Evolutionary conservation across 352 stramenopile species (phyloP).

Genomic region (Globisporangium yorkense): DNA sequence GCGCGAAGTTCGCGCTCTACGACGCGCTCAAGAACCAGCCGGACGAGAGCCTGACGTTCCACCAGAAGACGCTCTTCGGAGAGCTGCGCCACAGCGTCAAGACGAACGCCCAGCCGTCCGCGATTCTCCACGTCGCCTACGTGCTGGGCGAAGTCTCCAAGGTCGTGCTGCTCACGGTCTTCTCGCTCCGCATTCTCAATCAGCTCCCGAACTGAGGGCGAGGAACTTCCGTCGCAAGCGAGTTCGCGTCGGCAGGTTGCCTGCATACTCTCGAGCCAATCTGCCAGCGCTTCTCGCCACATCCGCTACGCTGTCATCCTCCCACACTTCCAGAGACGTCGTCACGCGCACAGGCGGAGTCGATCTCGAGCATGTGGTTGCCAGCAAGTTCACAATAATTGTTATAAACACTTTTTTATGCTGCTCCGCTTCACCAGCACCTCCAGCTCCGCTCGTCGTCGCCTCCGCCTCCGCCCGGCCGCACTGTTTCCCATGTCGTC

Average conservation of each 20-base stretch:
- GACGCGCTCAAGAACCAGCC: slow-evolving; percentile 46
- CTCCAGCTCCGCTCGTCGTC: slow-evolving; percentile 1
- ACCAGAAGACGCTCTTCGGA: slow-evolving; percentile 51
- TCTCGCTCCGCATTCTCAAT: slow-evolving; percentile 44
- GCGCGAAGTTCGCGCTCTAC: slow-evolving; percentile 46
- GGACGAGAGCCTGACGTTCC: slow-evolving; percentile 46
- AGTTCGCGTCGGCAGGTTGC: not conserved
- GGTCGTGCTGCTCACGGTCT: slow-evolving; percentile 36
- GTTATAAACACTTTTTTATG: not conserved
- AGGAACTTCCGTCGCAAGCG: not conserved
- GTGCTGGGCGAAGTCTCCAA: slow-evolving; percentile 38
- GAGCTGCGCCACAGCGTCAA: slow-evolving; percentile 52
- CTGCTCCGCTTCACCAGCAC: not conserved
- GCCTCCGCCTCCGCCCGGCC: not conserved
- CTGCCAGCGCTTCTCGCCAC: too few relatives aligned
- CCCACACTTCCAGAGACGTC: too few relatives aligned
- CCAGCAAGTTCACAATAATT: too few relatives aligned
- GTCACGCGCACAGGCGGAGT: too few relatives aligned
- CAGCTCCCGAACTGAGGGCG: slow-evolving; percentile 20
- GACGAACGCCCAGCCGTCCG: slow-evolving; percentile 25
- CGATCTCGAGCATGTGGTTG: too few relatives aligned
- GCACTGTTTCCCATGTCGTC: not conserved
- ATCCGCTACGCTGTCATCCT: too few relatives aligned
- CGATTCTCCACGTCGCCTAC: slow-evolving; percentile 44
- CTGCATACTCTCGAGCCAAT: not conserved